phyloP scores from a whole-genome alignment of 768 basidiomycete genomes.

The Tricholoma furcatifolium region DNA sequence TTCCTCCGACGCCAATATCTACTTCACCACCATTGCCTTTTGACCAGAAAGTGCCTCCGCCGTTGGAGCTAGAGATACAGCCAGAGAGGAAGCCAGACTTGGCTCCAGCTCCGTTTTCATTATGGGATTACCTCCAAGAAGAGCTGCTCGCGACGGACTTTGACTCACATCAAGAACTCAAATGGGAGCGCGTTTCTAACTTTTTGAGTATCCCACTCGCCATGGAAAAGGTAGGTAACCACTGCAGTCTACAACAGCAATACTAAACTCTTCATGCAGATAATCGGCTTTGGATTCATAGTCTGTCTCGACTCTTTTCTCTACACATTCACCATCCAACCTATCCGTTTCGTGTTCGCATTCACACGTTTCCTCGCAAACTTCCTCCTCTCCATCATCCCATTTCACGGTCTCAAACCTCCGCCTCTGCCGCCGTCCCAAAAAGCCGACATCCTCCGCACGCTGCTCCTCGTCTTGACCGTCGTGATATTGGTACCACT shows the following conservation, averaged over 20 bases:
- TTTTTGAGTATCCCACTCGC: slow-evolving; percentile 91
- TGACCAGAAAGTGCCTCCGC: slow-evolving; percentile 27
- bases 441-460: slow-evolving; percentile 89
- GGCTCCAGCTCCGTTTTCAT: slow-evolving; percentile 56
- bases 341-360: slow-evolving; percentile 80
- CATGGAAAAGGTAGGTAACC: slow-evolving; percentile 78
- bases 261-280: slow-evolving; percentile 40
- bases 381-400: slow-evolving; percentile 35
- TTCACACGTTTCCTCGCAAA: slow-evolving; percentile 52
- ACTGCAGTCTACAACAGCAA: not conserved
- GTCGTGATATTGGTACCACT: slow-evolving; percentile 74
- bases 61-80: slow-evolving; percentile 27
- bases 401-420: slow-evolving; percentile 24
- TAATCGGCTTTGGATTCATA: slow-evolving; percentile 88
- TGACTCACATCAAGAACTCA: slow-evolving; percentile 90
- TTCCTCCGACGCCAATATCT: slow-evolving; percentile 71
- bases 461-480: slow-evolving; percentile 71
- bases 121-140: slow-evolving; percentile 92
- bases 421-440: slow-evolving; percentile 78
- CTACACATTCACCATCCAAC: slow-evolving; percentile 96
- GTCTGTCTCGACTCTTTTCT: slow-evolving; percentile 96
- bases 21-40: slow-evolving; percentile 37
- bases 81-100: slow-evolving; percentile 17
- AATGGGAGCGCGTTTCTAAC: slow-evolving; percentile 96
- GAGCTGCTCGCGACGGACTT: slow-evolving; percentile 91